These are phyloP conservation scores for Adansonia grandidieri DNA, from an alignment of 441 rosid species.

Conservation along the genomic window DNA sequence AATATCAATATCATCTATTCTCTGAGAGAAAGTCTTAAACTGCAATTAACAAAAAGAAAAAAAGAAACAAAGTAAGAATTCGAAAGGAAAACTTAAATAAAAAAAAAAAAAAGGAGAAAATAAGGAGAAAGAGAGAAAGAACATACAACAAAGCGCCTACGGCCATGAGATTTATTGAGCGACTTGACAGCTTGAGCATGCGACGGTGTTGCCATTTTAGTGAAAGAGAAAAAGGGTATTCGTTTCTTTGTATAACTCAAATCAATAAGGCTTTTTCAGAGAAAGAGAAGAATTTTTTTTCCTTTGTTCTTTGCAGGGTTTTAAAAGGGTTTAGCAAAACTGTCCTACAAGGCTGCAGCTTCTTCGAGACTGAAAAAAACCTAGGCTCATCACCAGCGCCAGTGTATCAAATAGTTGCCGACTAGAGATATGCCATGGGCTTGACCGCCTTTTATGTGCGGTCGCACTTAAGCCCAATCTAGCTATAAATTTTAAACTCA, in stretches of 20 bases:
- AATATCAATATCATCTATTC: constrained; percentile 75
- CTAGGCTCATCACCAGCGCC: neutral
- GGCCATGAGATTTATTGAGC: constrained; percentile 76
- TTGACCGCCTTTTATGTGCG: too few species aligned
- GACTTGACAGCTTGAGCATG: constrained; percentile 87
- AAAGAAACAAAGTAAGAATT: constrained; percentile 21
- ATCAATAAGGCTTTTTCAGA: neutral
- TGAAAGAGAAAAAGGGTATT: neutral
- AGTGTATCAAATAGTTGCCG: neutral
- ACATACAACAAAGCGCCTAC: constrained; percentile 78
- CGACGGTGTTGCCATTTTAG: constrained; percentile 59
- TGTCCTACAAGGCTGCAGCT: neutral
- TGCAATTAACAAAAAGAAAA: constrained; percentile 35
- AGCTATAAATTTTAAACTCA: too few species aligned
- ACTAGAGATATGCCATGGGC: too few species aligned
- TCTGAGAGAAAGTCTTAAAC: constrained; percentile 77
- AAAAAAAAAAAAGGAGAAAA: constrained; percentile 15
- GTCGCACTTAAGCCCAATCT: too few species aligned
- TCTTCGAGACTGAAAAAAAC: neutral
- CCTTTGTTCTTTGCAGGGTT: neutral
- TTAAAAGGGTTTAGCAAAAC: neutral
- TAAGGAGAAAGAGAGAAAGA: constrained; percentile 2
- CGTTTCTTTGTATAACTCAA: neutral
- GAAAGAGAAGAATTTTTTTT: neutral
- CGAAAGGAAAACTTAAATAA: neutral